These are phyloP conservation scores for Aspergillus nomiae DNA, from an alignment of 2,329 filamentous ascomycete species.

Conservation along the genomic window DNA sequence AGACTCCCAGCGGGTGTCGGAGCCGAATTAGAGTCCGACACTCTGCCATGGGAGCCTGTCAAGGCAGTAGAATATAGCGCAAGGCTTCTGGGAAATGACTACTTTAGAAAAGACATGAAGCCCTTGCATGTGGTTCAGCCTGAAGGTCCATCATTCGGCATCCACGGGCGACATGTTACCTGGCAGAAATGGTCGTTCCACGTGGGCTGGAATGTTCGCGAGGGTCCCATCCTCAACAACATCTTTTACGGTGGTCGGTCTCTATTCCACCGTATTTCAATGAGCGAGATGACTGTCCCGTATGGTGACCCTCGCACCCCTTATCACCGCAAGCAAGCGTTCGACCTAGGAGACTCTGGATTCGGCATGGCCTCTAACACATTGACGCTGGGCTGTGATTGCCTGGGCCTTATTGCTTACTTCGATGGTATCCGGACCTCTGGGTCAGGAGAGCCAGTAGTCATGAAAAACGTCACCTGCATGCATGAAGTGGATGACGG, in stretches of 20 bases:
- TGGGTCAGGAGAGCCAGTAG: slow-evolving; percentile 46
- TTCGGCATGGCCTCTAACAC: slow-evolving; percentile 66
- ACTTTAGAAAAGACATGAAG: slow-evolving; percentile 52
- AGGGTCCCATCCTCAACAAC: slow-evolving; percentile 69
- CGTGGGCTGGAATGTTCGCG: slow-evolving; percentile 68
- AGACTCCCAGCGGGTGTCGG: no score
- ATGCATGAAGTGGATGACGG: slow-evolving; percentile 71
- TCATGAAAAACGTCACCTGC: slow-evolving; percentile 57
- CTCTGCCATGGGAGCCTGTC: no score
- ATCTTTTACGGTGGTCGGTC: slow-evolving; percentile 64
- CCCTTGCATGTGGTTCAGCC: slow-evolving; percentile 71
- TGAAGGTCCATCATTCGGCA: slow-evolving; percentile 65
- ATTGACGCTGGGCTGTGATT: slow-evolving; percentile 67
- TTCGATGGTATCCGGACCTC: slow-evolving; percentile 54
- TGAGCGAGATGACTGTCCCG: slow-evolving; percentile 62
- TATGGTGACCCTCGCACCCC: slow-evolving; percentile 59
- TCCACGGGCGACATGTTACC: slow-evolving; percentile 53
- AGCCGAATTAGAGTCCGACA: no score
- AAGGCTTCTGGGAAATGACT: no score
- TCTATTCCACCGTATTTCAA: slow-evolving; percentile 65
- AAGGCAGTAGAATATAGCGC: no score
- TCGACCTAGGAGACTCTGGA: slow-evolving; percentile 69
- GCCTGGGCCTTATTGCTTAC: slow-evolving; percentile 65
- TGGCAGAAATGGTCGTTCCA: slow-evolving; percentile 71
- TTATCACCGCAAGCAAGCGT: slow-evolving; percentile 68